Evolutionary conservation across 2,329 filamentous ascomycete genomes (phyloP), one percentile per base, ranked within the genome.

Genomic region (Paraphaeosphaeria minitans): DNA sequence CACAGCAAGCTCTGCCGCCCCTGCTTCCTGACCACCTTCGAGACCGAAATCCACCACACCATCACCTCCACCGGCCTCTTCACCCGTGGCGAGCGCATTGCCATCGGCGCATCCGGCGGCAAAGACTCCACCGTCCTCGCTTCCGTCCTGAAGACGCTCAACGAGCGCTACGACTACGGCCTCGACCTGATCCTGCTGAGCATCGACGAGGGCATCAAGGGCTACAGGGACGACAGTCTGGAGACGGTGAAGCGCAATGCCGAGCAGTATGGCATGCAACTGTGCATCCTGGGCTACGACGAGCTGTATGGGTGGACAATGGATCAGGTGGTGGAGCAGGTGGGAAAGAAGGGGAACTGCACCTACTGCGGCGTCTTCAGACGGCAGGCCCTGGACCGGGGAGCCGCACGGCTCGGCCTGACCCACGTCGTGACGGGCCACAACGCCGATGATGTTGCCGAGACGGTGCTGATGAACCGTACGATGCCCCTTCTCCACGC

Each of bases 291-390:
- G 51, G 93, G 94, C 51, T 99, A 99, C 71, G 89, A 89, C 55
- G 91, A 97, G 71, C 82, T 99, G 10, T 99, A 99, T 75, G 95
- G 94, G 9, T 99, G 95, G 95, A 97, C 93, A 0, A 99, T 99
- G 95, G 95, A 99, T 72, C 92, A 98, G 73, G 95, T 99, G 10
- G 96, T 99, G 4, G 91, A 93, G 70, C 92, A 94, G 49, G 91
- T 99, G 52, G 95, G 95, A 14, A 98, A 97, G 81, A 98, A 97
- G 77, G 93, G 94, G 31, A 99, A 99, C 78, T 99, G 95, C 83
- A 99, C 96, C 31, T 99, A 99, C 73, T 99, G 95, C 72, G 95
- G 95, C 14, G 95, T 99, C 19, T 99, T 99, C 74, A 85, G 95
- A 55, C 85, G 96, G 58, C 95, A 99, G 79, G 95, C 95, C 1